Evolutionary conservation across 2,329 filamentous ascomycete species (phyloP).

Genomic region (Knoxdaviesia capensis): DNA sequence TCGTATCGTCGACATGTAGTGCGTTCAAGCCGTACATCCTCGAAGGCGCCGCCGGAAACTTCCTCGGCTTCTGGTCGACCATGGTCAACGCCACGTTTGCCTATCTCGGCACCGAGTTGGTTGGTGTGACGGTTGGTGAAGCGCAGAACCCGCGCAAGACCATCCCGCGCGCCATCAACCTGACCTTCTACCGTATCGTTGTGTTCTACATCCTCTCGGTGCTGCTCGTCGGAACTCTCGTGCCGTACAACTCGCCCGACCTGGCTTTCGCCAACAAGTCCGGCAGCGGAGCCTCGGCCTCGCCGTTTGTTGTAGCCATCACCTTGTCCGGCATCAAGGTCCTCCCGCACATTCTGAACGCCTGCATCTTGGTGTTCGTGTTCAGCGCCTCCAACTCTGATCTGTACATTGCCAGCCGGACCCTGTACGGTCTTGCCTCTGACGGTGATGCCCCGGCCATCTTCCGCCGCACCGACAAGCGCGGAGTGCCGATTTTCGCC

Average conservation of each 20-base stretch:
- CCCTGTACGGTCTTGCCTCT: constrained; percentile 50
- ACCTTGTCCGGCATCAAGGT: constrained; percentile 37
- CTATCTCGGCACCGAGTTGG: constrained; percentile 57
- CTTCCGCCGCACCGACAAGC: constrained; percentile 49
- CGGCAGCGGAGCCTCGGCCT: constrained; percentile 33
- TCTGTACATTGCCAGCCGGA: constrained; percentile 55
- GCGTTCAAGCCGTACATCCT: constrained; percentile 28
- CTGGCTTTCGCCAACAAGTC: constrained; percentile 35
- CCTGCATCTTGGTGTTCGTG: constrained; percentile 53
- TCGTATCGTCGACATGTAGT: constrained; percentile 4
- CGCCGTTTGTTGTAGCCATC: constrained; percentile 60
- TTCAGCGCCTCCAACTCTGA: constrained; percentile 63
- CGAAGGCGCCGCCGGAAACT: constrained; percentile 25
- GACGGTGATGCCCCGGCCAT: constrained; percentile 53
- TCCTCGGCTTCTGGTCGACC: constrained; percentile 46
- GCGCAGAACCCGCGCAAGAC: constrained; percentile 61
- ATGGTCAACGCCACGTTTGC: constrained; percentile 64
- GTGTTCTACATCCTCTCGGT: constrained; percentile 63
- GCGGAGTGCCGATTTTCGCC: constrained; percentile 50
- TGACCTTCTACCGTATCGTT: constrained; percentile 66
- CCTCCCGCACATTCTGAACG: constrained; percentile 52
- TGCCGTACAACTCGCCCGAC: constrained; percentile 45
- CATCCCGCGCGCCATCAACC: constrained; percentile 56
- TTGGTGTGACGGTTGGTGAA: constrained; percentile 61
- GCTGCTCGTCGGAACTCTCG: constrained; percentile 55